Evolutionary conservation across 495 filamentous ascomycete species (phyloP), one percentile per base, ranked within the genome.

Genomic region (Daldinia grandis): DNA sequence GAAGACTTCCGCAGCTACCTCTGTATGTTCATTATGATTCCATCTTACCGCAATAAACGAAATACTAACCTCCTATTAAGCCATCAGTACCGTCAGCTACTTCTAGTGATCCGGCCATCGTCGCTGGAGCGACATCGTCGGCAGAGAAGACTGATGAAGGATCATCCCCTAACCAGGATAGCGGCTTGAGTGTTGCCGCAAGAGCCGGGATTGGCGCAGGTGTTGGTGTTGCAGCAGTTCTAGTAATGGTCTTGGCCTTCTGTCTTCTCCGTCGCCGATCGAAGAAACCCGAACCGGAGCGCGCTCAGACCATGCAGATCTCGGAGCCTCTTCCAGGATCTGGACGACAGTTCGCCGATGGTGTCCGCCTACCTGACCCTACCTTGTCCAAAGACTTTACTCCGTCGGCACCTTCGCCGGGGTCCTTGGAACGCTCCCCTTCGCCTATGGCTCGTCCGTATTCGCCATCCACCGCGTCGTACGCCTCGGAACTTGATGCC

Each of bases 191-290:
- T 14, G 72, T 74, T 5, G 79, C 76, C 4, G 82, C 74, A 1
- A 77, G 82, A 75, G 79, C 79, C 33, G 83, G 83, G 35, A 80
- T 84, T 58, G 82, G 79, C 4, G 78, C 81, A 35, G 82, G 80
- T 27, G 69, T 74, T 30, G 79, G 71, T 8, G 80, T 76, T 12
- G 81, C 64, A 21, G 77, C 62, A 4, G 63, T 80, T 14, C 67
- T 78, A 12, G 28, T 81, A 4, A 42, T 71, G 15, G 69, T 76
- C 12, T n/a, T 79, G 6, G 74, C 57, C 3, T 61, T 68, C 27
- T 81, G 64, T 17, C 14, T 80, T 10, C 49, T 80, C 5, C 73
- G 80, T 40, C 79, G 76, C 35, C 74, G 76, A 38, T 74, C 74
- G 64, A 49, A 73, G 51, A 2, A 42, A 31, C 14, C 51, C 54